Conservation (phyloP, 2,329 filamentous ascomycete genomes). For the Colletotrichum spaethianum region DNA sequence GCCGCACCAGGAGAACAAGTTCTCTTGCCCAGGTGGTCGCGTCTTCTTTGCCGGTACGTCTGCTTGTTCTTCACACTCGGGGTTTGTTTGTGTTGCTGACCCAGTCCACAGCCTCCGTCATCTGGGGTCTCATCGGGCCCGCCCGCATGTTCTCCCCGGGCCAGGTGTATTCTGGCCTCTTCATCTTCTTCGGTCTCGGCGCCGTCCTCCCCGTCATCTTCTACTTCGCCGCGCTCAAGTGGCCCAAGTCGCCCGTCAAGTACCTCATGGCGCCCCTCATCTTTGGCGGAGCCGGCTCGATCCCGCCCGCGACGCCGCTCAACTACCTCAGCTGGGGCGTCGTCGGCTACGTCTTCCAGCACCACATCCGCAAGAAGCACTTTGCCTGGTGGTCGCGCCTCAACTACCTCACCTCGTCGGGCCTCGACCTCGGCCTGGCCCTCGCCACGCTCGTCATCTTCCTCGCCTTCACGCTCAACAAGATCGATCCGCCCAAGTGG, state of each 20-base stretch:
- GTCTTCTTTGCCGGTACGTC: constrained; percentile 73
- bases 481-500: constrained; percentile 75
- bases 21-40: constrained; percentile 74
- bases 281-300: constrained; percentile 70
- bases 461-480: constrained; percentile 75
- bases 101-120: constrained; percentile 67
- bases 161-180: constrained; percentile 73
- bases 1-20: constrained; percentile 68
- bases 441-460: constrained; percentile 79
- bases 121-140: constrained; percentile 78
- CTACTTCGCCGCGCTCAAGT: constrained; percentile 64
- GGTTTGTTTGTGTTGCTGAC: not conserved
- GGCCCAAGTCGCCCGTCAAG: constrained; percentile 64
- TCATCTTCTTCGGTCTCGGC: constrained; percentile 72
- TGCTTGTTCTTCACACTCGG: not conserved
- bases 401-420: constrained; percentile 80
- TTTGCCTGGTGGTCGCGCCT: constrained; percentile 81
- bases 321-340: constrained; percentile 83
- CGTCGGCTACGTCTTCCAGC: constrained; percentile 80
- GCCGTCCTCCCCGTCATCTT: constrained; percentile 67
- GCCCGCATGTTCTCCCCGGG: constrained; percentile 75
- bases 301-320: constrained; percentile 78
- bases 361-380: constrained; percentile 73
- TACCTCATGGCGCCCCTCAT: constrained; percentile 75
- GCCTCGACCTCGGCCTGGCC: constrained; percentile 77